Conservation (phyloP, 2,329 filamentous ascomycete species). For the Hirsutella thompsonii region DNA sequence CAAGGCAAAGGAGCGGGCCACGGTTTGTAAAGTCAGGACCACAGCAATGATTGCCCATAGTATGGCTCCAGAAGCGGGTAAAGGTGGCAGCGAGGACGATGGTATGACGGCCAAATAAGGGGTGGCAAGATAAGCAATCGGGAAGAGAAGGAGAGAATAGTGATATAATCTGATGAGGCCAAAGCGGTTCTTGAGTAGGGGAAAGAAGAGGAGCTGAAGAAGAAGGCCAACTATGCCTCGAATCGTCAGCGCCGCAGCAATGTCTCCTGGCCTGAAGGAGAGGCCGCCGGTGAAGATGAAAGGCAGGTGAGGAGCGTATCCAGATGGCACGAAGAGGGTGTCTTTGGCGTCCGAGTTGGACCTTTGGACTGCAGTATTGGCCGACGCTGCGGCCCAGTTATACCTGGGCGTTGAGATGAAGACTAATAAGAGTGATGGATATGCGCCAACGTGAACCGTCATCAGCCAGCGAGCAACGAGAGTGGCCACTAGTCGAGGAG, state of each 20-base stretch:
- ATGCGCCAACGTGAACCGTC: constrained; percentile 39
- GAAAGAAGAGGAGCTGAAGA: constrained; percentile 50
- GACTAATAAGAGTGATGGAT: constrained; percentile 51
- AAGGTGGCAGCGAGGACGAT: constrained; percentile 31
- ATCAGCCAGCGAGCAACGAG: constrained; percentile 39
- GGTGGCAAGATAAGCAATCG: constrained; percentile 53
- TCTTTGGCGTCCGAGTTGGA: constrained; percentile 48
- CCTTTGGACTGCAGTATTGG: neutral
- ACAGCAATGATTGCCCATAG: constrained; percentile 53
- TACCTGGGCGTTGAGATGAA: constrained; percentile 48
- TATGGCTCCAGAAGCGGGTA: constrained; percentile 35
- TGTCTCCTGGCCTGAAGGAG: constrained; percentile 55
- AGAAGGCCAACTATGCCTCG: constrained; percentile 64
- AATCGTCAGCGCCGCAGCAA: constrained; percentile 68
- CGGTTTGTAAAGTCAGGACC: constrained; percentile 52
- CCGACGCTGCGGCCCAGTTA: neutral
- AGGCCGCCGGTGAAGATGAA: constrained; percentile 63
- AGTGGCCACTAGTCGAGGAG: constrained; percentile 26
- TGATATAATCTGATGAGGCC: constrained; percentile 59
- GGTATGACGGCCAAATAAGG: constrained; percentile 62
- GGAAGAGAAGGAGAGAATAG: constrained; percentile 56
- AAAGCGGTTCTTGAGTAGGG: constrained; percentile 48
- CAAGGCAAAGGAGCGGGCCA: constrained; percentile 50
- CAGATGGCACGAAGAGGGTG: constrained; percentile 61
- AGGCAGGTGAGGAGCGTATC: constrained; percentile 34